phyloP scores from a whole-genome alignment of 2,329 filamentous ascomycete genomes.

The Ascocoryne sarcoides region DNA sequence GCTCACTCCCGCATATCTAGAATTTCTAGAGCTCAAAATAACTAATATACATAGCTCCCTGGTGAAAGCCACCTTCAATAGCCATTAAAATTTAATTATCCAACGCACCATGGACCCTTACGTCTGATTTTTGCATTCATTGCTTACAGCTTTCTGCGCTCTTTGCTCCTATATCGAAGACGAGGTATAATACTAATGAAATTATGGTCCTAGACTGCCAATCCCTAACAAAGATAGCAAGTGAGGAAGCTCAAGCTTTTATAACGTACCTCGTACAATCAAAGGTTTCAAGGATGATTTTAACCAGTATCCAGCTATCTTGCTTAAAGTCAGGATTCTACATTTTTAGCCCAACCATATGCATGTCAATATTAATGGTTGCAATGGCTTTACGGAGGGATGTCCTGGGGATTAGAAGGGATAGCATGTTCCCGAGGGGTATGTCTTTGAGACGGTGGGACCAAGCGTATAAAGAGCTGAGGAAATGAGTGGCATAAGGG shows the following conservation, averaged over 20 bases:
- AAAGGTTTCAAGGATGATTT: conserved; percentile 46
- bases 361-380: neutral
- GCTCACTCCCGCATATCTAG: neutral
- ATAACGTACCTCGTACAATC: conserved; percentile 35
- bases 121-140: conserved; percentile 1
- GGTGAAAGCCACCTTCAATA: neutral
- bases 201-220: conserved; percentile 37
- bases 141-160: conserved; percentile 14
- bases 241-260: conserved; percentile 43
- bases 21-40: neutral
- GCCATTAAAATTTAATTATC: neutral
- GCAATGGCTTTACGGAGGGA: neutral
- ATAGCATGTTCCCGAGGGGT: conserved; percentile 40
- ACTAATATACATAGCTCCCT: neutral
- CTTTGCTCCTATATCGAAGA: conserved; percentile 31
- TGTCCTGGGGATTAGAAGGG: conserved; percentile 34
- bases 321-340: conserved; percentile 40
- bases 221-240: conserved; percentile 43
- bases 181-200: conserved; percentile 33
- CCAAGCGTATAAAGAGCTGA: conserved; percentile 34
- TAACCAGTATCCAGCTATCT: conserved; percentile 47
- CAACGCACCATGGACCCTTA: conserved; percentile 3
- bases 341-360: neutral
- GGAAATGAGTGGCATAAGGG: neutral
- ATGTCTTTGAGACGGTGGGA: conserved; percentile 51